Conservation (phyloP, 495 filamentous ascomycete genomes). For the Choiromyces venosus region DNA sequence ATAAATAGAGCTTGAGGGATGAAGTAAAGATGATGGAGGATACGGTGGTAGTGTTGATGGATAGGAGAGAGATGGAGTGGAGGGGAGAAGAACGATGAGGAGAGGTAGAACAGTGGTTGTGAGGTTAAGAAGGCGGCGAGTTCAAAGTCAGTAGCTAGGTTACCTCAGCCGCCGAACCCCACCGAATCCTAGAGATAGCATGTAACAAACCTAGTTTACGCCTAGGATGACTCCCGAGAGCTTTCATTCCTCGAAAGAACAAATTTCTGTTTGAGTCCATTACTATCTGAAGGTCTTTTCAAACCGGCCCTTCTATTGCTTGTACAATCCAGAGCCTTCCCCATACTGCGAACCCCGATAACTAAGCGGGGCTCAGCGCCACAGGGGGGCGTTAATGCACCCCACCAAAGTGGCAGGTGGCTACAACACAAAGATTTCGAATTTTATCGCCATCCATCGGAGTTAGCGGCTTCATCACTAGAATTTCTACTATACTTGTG, state of each 20-base stretch:
- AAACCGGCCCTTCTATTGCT: background rate
- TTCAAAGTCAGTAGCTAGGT: slow-evolving; percentile 29
- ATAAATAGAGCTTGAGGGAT: slow-evolving; percentile 25
- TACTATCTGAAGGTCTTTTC: background rate
- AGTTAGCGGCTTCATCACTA: too few relatives aligned
- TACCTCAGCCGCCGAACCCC: slow-evolving; percentile 40
- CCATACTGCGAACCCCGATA: background rate
- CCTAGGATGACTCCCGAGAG: background rate
- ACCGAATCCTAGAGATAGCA: slow-evolving; percentile 34
- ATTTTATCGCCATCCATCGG: too few relatives aligned
- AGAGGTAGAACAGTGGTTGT: slow-evolving; percentile 35
- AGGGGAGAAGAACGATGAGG: slow-evolving; percentile 15
- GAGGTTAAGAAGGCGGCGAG: slow-evolving; percentile 19
- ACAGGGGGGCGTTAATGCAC: background rate
- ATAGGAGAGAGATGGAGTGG: slow-evolving; percentile 27
- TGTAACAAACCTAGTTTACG: slow-evolving; percentile 18
- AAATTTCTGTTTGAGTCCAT: background rate
- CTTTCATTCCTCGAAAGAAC: background rate
- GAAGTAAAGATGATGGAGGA: slow-evolving; percentile 21
- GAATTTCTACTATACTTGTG: too few relatives aligned
- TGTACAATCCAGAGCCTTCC: background rate
- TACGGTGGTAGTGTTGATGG: slow-evolving; percentile 28
- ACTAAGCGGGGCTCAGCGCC: background rate
- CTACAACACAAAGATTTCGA: background rate
- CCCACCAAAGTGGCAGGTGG: background rate